phyloP scores from a whole-genome alignment of 129 eudicot species.

The Saposhnikovia divaricata region DNA sequence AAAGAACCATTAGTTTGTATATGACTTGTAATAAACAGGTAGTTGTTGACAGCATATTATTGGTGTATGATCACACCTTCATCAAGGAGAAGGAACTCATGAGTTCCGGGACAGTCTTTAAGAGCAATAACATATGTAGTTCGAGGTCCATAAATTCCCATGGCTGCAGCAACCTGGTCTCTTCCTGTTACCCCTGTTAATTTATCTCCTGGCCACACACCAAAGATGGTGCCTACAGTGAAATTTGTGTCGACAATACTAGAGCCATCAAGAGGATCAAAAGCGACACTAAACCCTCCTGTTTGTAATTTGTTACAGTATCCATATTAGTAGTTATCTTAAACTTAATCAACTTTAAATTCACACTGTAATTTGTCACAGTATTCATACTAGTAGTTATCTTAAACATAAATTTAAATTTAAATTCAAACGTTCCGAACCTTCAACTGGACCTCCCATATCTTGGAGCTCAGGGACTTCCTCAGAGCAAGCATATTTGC shows the following conservation, averaged over 20 bases:
- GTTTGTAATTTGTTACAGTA: conserved; percentile 4
- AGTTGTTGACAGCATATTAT: neutral
- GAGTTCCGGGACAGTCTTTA: conserved; percentile 80
- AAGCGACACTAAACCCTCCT: conserved; percentile 99
- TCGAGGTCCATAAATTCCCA: conserved; percentile 97
- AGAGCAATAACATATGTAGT: conserved; percentile 93
- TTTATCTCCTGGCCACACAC: conserved; percentile 99
- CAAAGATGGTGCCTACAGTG: conserved; percentile 96
- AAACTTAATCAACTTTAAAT: no score
- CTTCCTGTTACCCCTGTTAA: conserved; percentile 81
- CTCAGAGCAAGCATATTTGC: conserved; percentile 99
- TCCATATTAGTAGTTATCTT: conserved; percentile 1
- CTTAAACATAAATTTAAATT: neutral
- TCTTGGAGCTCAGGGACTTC: conserved; percentile 99
- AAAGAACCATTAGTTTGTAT: neutral
- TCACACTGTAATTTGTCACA: neutral
- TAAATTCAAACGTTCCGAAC: conserved; percentile 15
- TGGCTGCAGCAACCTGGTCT: conserved; percentile 98
- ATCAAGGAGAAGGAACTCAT: conserved; percentile 95
- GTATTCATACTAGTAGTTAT: neutral
- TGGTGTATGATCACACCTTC: conserved; percentile 47
- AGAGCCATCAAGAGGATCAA: conserved; percentile 97
- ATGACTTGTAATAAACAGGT: neutral
- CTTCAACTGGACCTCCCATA: conserved; percentile 97
- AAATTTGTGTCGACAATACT: conserved; percentile 98